Evolutionary conservation across 805 yeast genomes (phyloP).

Genomic region (Schizosaccharomyces octosporus): DNA sequence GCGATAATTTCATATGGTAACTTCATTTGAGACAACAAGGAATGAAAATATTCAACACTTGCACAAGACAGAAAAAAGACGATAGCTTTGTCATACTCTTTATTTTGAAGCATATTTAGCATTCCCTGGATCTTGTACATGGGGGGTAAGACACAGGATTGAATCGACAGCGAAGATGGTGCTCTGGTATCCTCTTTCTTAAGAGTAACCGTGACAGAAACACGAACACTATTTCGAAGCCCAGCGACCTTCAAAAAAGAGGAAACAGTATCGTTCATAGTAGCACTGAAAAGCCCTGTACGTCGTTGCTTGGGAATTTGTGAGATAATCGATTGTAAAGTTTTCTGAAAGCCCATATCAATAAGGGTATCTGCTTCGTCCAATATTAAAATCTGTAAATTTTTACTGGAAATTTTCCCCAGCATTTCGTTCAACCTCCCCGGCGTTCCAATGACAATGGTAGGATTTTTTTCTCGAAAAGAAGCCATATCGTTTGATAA

Average conservation of each 20-base stretch:
- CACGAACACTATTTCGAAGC: constrained; percentile 73
- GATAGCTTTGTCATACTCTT: constrained; percentile 51
- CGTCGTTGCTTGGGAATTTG: constrained; percentile 64
- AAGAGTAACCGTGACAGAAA: constrained; percentile 12
- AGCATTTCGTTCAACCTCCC: constrained; percentile 67
- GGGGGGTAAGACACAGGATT: constrained; percentile 35
- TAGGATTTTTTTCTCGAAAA: constrained; percentile 34
- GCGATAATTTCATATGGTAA: constrained; percentile 25
- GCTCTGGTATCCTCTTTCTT: constrained; percentile 16
- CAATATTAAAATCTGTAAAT: constrained; percentile 51
- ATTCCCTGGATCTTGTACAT: constrained; percentile 35
- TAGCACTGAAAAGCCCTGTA: constrained; percentile 67
- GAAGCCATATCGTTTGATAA: constrained; percentile 44
- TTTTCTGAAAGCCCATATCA: constrained; percentile 78
- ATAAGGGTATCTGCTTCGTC: constrained; percentile 86
- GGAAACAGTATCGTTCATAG: constrained; percentile 59
- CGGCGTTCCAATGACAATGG: constrained; percentile 72
- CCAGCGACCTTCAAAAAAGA: constrained; percentile 57
- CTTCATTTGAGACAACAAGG: constrained; percentile 13
- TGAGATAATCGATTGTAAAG: constrained; percentile 54
- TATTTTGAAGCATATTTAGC: constrained; percentile 26
- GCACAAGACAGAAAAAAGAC: constrained; percentile 84
- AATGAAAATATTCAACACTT: constrained; percentile 54
- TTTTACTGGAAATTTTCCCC: constrained; percentile 78
- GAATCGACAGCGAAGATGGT: constrained; percentile 41